Base-by-base conservation (phyloP, 257 asterid species). In the Penstemon eatonii region DNA sequence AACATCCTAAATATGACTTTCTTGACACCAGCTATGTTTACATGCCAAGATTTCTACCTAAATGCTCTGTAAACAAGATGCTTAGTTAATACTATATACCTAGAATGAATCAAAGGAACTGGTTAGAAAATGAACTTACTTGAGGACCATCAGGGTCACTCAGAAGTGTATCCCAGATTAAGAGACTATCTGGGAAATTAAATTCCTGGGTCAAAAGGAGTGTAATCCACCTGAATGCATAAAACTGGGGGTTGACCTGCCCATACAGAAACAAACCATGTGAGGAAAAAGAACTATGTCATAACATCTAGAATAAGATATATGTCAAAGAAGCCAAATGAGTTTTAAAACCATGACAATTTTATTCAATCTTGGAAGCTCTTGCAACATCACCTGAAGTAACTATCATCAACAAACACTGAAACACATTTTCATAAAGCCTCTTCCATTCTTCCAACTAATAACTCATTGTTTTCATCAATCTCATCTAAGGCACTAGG, bases 121-220 rank as follows among this genome's bases (percentile, higher is more conserved):
- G 52, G 59, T 37, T 7, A 63, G 51, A 40, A 39, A 36, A 71
- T 36, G 15, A 56, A 73, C 96, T 78, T 73, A 90, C 97, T 79
- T 90, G 98, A 78, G 92, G 96, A 76, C 98, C 98, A 76, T 90
- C 98, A 4, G 96, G 94, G 80, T 93, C 98, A 75, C 98, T 93
- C 63, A 93, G 80, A 41, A 93, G 86, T 55, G 95, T 85, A 78
- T 93, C 98, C 98, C 98, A 93, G 70, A 93, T 93, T 60, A 83
- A 76, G 63, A 90, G 87, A 75, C 79, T 82, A 78, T 93, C 94
- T 0, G 94, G 81, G 59, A 93, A 93, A 72, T 82, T 85, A 82
- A 90, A 93, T 75, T 93, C 98, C 77, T 93, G 98, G 39, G 97
- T 90, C 89, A 90, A 76, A 59, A 93, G 96, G 62, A 93, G 95